Base-by-base conservation (phyloP, 2,329 filamentous ascomycete species). In the Stagonosporopsis rhizophila region DNA sequence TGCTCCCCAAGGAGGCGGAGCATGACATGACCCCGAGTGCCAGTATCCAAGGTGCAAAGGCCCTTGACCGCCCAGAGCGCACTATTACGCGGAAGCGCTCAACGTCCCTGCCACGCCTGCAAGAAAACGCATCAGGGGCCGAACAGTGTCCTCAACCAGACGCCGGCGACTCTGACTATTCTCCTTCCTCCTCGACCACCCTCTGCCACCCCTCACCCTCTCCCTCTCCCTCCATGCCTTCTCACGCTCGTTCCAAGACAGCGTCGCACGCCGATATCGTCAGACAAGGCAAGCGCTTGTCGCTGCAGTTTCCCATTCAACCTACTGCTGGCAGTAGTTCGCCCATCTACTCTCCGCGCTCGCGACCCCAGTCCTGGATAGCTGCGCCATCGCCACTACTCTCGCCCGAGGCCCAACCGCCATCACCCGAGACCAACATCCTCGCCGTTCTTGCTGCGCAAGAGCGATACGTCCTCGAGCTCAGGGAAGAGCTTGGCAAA, bases 401-500 rank as follows among this genome's bases (percentile, higher is more conserved):
- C 8, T 70, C 74, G 11, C 65, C 69, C 8, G 72, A 73, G 42
- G 41, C 60, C 25, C 35, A 61, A 30, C 51, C 65, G 38, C 53
- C 71, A 14, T 65, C 69, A 28, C 64, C 72, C 30, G 73, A 76
- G 52, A 67, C 65, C 41, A 77, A 74, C 60, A 90, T 97, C 68
- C 87, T 99, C 63, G 93, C 92, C 59, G 90, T 93, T 54, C 89
- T 99, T 68, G 95, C 95, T 40, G 88, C 91, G 14, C 93, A 98
- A 78, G 95, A 99, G 79, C 85, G 95, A 54, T 88, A 87, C 64
- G 94, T 99, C 1, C 79, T 99, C 54, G 95, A 98, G 77, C 81
- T 99, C 48, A 89, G 88, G 57, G 95, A 99, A 75, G 94, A 98
- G 75, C 81, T 99, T n/a, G 80, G 82, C 22, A 88, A 88, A 57